Base-by-base conservation (phyloP, 2,329 filamentous ascomycete genomes). In the Penicillium verrucosum region DNA sequence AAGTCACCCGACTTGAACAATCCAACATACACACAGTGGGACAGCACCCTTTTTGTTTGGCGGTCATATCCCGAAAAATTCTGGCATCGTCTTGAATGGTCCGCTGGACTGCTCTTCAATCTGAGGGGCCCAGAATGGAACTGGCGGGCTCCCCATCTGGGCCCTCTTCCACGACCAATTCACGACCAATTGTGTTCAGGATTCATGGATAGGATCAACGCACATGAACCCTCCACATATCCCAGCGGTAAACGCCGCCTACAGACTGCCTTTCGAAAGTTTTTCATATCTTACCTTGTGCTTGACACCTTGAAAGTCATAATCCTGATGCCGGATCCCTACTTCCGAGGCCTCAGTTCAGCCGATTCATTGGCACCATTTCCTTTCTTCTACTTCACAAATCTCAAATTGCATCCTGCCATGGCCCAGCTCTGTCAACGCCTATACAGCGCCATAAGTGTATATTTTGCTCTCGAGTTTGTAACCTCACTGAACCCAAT, bases 321-420 rank as follows among this genome's bases (percentile, higher is more conserved):
- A 59, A 86, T 55, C 23, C 3, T 90, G 77, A 85, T 87, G 63
- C 82, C 84, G 51, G 93, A 97, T 66, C 86, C 88, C 0, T 96
- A 93, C 76, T 96, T 92, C 73, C 80, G 80, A 73, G 80, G 80
- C 41, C 67, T 85, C 56, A 68, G 83, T 25, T 81, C 84, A 0
- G 75, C 79, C 0, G 69, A 72, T 51, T 58, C 71, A 74, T 75
- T 75, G 4, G 74, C 77, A 52, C 67, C 71, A 56, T 66, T 57
- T 73, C 86, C 57, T 51, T 77, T 68, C 64, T 81, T 72, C 68
- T 82, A 56, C 27, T 69, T 68, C 12, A 57, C 68, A 27, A 64
- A 56, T 29, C 68, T 68, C 10, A 57, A 67, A 23, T 64, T 82
- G 3, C 78, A 81, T 7, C 71, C 75, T 0, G 60, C 77, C 47